Evolutionary conservation across 768 basidiomycete genomes (phyloP).

Genomic region (Boletus tomentosulus): DNA sequence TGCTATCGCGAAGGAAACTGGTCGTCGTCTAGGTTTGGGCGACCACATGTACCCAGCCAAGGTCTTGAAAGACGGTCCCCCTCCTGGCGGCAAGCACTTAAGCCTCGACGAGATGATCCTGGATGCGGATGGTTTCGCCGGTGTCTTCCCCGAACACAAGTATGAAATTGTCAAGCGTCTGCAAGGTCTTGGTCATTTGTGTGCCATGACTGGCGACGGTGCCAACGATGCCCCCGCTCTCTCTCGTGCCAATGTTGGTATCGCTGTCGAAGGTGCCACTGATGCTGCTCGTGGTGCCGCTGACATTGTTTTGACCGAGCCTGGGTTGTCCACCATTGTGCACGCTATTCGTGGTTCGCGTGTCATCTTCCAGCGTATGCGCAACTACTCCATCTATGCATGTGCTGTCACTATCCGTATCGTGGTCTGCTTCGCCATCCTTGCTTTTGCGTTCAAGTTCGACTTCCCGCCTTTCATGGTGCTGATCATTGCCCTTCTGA

Average conservation of each 20-base stretch:
- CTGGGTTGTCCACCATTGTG: slow-evolving; percentile 98
- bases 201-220: slow-evolving; percentile 99
- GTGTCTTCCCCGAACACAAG: slow-evolving; percentile 99
- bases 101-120: slow-evolving; percentile 97
- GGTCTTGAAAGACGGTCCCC: slow-evolving; percentile 97
- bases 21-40: slow-evolving; percentile 94
- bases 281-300: slow-evolving; percentile 98
- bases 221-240: slow-evolving; percentile 98
- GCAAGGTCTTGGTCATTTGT: slow-evolving; percentile 91
- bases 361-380: slow-evolving; percentile 99
- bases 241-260: slow-evolving; percentile 98
- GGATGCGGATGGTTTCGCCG: slow-evolving; percentile 98
- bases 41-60: slow-evolving; percentile 99
- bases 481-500: slow-evolving; percentile 93
- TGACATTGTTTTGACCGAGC: slow-evolving; percentile 96
- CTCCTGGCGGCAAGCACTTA: slow-evolving; percentile 77
- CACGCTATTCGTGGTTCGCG: slow-evolving; percentile 98
- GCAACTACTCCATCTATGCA: slow-evolving; percentile 97
- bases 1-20: slow-evolving; percentile 98
- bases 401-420: slow-evolving; percentile 98
- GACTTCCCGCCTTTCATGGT: slow-evolving; percentile 99
- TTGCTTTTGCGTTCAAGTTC: slow-evolving; percentile 94
- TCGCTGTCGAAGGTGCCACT: slow-evolving; percentile 98
- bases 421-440: slow-evolving; percentile 93
- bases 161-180: slow-evolving; percentile 99